phyloP scores from a whole-genome alignment of 2,329 filamentous ascomycete species.

The Pyrenochaeta sp. region DNA sequence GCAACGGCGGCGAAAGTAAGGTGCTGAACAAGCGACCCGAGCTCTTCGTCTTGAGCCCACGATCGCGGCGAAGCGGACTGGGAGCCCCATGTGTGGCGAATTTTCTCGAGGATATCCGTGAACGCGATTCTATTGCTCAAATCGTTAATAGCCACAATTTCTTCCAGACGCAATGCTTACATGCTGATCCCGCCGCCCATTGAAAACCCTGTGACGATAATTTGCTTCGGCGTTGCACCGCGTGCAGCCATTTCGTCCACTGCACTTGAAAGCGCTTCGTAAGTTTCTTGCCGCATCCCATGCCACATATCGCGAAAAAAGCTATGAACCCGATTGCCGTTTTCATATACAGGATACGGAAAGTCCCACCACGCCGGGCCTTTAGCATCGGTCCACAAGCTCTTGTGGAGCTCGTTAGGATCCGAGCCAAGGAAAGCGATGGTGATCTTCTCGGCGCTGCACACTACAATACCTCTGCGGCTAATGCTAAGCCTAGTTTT shows the following conservation, averaged over 20 bases:
- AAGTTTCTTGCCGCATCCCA: constrained; percentile 11
- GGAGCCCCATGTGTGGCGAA: constrained; percentile 13
- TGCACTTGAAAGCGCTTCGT: constrained; percentile 5
- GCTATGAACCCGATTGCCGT: constrained; percentile 16
- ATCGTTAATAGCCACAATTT: too few species aligned
- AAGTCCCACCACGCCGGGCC: constrained; percentile 10
- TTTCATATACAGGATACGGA: constrained; percentile 13
- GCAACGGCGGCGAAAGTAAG: constrained; percentile 18
- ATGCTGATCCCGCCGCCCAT: constrained; percentile 18
- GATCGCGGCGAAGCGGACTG: constrained; percentile 2
- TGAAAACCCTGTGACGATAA: constrained; percentile 15
- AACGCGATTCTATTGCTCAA: constrained; percentile 13
- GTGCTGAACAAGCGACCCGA: constrained; percentile 12
- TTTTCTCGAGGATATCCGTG: constrained; percentile 14
- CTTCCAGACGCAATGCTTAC: constrained; percentile 6
- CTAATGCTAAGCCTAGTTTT: constrained; percentile 8
- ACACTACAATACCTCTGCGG: constrained; percentile 10
- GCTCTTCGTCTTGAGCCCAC: too few species aligned
- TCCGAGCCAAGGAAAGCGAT: constrained; percentile 13
- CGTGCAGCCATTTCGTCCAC: constrained; percentile 4
- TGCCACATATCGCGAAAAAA: constrained; percentile 19
- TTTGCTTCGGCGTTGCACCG: constrained; percentile 9
- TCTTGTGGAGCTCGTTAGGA: constrained; percentile 8
- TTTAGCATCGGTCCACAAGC: constrained; percentile 9
- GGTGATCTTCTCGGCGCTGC: constrained; percentile 6